phyloP scores from a whole-genome alignment of 139 green algal genomes.

The Chlamydomonas schloesseri region DNA sequence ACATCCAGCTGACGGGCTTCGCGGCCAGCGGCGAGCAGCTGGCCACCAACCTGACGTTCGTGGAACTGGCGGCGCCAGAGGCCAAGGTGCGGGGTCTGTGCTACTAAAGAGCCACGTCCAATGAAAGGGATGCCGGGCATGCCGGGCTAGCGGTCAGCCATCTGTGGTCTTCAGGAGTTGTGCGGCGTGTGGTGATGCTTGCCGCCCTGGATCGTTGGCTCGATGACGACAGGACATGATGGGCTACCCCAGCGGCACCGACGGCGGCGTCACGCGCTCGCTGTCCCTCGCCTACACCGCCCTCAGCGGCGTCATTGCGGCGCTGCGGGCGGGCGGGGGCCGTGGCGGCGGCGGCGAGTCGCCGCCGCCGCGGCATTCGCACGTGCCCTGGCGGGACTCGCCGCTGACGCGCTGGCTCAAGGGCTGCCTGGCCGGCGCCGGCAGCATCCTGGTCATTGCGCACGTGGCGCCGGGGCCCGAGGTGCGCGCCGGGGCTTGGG shows the following conservation, averaged over 20 bases:
- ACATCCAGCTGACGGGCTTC: slow-evolving; percentile 51
- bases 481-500: slow-evolving; percentile 13
- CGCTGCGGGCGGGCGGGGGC: slow-evolving; percentile 16
- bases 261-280: slow-evolving; percentile 42
- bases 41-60: slow-evolving; percentile 54
- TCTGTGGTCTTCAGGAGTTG: too few species aligned
- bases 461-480: slow-evolving; percentile 50
- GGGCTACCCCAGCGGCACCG: slow-evolving; percentile 4
- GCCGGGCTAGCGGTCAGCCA: too few species aligned
- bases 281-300: slow-evolving; percentile 48
- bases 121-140: too few species aligned
- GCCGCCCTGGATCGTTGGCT: too few species aligned
- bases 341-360: neutral
- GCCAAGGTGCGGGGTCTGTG: slow-evolving; percentile 47
- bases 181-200: too few species aligned
- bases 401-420: slow-evolving; percentile 60
- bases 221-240: slow-evolving; percentile 43
- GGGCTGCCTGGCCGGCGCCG: slow-evolving; percentile 25
- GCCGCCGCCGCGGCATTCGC: slow-evolving; percentile 7
- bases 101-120: too few species aligned
- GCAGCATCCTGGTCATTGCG: slow-evolving; percentile 33
- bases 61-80: slow-evolving; percentile 61
- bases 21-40: slow-evolving; percentile 41
- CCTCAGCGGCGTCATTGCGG: slow-evolving; percentile 51
- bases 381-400: slow-evolving; percentile 62